Conservation (phyloP, 306 rosid species). For the Quercus ilex region DNA sequence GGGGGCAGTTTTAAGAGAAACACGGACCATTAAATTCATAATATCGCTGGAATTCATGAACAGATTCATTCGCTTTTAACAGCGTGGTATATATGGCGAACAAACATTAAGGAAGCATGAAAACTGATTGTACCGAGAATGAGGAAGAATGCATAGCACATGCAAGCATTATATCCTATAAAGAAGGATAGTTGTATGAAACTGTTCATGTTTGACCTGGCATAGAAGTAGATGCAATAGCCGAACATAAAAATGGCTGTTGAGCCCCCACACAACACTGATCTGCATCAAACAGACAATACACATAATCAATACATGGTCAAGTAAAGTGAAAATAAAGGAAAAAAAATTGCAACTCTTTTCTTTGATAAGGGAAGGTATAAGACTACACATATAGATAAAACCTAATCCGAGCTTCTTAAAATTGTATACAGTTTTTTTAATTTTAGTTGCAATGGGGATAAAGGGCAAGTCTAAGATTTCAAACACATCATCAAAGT, state of each 20-base stretch:
- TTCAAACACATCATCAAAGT: not conserved
- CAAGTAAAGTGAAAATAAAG: not conserved
- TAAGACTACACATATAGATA: not conserved
- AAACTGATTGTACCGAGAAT: constrained; percentile 72
- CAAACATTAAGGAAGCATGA: constrained; percentile 59
- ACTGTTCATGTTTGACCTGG: constrained; percentile 68
- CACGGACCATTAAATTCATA: not conserved
- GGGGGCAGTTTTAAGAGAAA: not conserved
- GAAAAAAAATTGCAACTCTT: not conserved
- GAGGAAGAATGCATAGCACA: constrained; percentile 79
- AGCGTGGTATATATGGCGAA: constrained; percentile 53
- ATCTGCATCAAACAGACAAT: constrained; percentile 52
- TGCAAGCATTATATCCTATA: constrained; percentile 75
- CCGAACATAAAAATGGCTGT: constrained; percentile 71
- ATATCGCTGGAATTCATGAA: not conserved
- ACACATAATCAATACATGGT: not conserved
- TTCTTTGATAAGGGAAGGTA: not conserved
- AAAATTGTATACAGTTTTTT: not conserved
- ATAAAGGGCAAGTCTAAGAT: not conserved
- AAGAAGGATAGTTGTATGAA: constrained; percentile 72
- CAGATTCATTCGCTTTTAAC: constrained; percentile 76
- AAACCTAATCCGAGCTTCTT: not conserved
- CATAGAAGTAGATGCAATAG: constrained; percentile 62
- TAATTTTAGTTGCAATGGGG: not conserved
- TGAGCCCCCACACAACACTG: constrained; percentile 72